Evolutionary conservation across 2,329 filamentous ascomycete species (phyloP), one percentile per base, ranked within the genome.

Genomic region (Microcera coccophila): DNA sequence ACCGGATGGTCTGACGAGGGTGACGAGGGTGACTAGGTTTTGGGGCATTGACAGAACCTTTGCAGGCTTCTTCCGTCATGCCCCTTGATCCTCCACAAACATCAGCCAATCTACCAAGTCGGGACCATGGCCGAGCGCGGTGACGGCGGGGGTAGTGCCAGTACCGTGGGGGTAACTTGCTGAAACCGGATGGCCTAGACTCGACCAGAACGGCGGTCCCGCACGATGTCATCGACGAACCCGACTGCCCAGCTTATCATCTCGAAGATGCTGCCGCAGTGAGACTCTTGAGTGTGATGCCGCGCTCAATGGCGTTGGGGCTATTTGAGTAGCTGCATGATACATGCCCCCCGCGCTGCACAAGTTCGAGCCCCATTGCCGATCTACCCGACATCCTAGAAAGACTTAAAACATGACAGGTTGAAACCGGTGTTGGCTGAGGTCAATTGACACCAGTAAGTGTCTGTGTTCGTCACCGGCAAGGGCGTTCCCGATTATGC

Each of bases 1-100:
- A 53, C 52, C 37, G 42, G 45, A 58, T 58, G 55, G 48, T 39
- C 55, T 58, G 55, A 58, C 29, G 11, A n/a, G 44, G 52, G 48
- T 42, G 50, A 49, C 29, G 11, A n/a, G 44, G 52, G 48, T 42
- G 50, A 49, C 53, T 49, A 50, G 46, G 46, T 52, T 43, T 26
- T 35, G 36, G 19, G 11, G 36, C 18, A 8, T 32, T 32, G 21
- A 20, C 7, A 41, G 44, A 49, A 52, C 49, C 39, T 43, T 48
- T 46, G 47, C 37, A 47, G 50, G 37, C 45, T 56, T 12, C 12
- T 26, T 26, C 22, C 22, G 34, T 17, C 17, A 36, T 17, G 20
- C 34, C 20, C 17, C 22, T 37, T 22, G 4, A 16, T 37, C 22
- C 36, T 18, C 21, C 17, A 22, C 36, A 22, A 18, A 11, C 20